Evolutionary conservation across 208 protist species (phyloP).

Genomic region (Herpetomonas samuelpessoai): DNA sequence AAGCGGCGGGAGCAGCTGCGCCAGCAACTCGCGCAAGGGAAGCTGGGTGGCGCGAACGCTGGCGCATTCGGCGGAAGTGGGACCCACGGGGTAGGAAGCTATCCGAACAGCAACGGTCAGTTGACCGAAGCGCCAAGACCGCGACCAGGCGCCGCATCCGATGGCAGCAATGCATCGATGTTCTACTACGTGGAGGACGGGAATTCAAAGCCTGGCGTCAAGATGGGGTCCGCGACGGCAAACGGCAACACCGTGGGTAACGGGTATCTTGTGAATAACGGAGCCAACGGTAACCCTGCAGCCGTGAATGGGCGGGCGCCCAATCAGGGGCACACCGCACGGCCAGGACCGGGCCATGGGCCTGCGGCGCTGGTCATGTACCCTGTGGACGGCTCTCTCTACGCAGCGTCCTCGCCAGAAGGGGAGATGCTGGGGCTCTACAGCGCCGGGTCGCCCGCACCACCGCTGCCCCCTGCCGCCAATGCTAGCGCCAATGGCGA

Average conservation of each 20-base stretch:
- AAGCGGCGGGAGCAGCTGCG: neutral
- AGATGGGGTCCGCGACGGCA: neutral
- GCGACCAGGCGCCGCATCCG: neutral
- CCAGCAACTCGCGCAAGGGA: neutral
- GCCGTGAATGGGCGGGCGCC: neutral
- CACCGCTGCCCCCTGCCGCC: neutral
- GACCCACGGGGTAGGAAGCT: no score
- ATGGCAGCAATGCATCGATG: neutral
- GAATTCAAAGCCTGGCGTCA: neutral
- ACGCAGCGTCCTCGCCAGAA: neutral
- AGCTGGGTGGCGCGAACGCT: neutral
- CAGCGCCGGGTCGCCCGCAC: neutral
- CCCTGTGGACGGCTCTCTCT: slow-evolving; percentile 5
- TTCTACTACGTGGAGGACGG: neutral
- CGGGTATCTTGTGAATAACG: neutral
- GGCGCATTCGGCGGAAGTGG: neutral
- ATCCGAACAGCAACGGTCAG: neutral
- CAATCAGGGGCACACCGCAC: no score
- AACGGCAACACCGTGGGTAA: neutral
- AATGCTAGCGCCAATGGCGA: neutral
- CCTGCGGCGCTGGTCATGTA: slow-evolving; percentile 2
- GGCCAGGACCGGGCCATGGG: neutral
- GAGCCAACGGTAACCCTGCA: neutral
- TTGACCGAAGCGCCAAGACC: neutral
- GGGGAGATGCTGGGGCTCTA: slow-evolving; percentile 1